Evolutionary conservation across 225 moss, liverwort and hornwort genomes (phyloP).

Genomic region (Thuidium tamariscinum): DNA sequence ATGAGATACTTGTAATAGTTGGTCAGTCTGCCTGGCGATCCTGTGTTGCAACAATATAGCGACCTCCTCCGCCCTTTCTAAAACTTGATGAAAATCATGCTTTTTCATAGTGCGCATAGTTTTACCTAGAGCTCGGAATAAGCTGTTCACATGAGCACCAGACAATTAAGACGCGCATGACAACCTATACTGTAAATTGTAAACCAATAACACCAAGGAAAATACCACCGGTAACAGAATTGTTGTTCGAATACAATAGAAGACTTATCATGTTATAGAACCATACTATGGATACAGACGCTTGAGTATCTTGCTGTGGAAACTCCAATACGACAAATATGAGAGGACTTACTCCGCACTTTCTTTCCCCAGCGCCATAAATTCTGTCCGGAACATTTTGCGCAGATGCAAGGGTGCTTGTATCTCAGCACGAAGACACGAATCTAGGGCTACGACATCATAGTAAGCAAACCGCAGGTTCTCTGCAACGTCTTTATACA

Average conservation of each 20-base stretch:
- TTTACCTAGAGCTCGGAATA: constrained; percentile 22
- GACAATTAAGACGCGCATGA: background rate
- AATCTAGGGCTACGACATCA: constrained; percentile 88
- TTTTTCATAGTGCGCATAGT: constrained; percentile 44
- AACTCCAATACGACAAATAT: background rate
- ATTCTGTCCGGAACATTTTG: constrained; percentile 10
- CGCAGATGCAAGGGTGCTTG: constrained; percentile 55
- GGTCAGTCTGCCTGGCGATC: constrained; percentile 52
- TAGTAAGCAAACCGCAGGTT: constrained; percentile 77
- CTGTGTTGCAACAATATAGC: constrained; percentile 71
- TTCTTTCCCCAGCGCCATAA: constrained; percentile 29
- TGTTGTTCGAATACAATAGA: background rate
- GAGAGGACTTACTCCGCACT: constrained; percentile 19
- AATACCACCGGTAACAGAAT: background rate
- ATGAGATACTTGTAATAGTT: constrained; percentile 27
- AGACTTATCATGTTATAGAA: background rate
- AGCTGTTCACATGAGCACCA: background rate
- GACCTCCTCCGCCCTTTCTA: constrained; percentile 63
- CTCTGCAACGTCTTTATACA: constrained; percentile 67
- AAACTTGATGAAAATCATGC: constrained; percentile 25
- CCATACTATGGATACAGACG: background rate
- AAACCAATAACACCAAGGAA: background rate
- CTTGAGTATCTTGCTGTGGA: background rate
- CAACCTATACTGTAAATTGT: background rate
- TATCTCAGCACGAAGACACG: constrained; percentile 87